Evolutionary conservation across 306 rosid genomes (phyloP).

Genomic region (barrel medic (Medicago truncatula)): MtrunA17r5.0-ANR NC_053049.1:878501-879000

Average conservation of each 20-base stretch:
- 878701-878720: constrained; percentile 15
- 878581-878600: constrained; percentile 94
- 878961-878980: constrained; percentile 86
- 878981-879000: constrained; percentile 79
- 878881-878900: constrained; percentile 44
- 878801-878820: constrained; percentile 97
- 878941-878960: constrained; percentile 67
- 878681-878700: constrained; percentile 34
- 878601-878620: constrained; percentile 96
- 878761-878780: constrained; percentile 41
- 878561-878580: constrained; percentile 85
- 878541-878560: constrained; percentile 67
- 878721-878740: constrained; percentile 5
- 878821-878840: constrained; percentile 72
- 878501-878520: constrained; percentile 70
- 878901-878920: constrained; percentile 38
- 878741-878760: background rate
- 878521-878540: constrained; percentile 56
- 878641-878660: constrained; percentile 22
- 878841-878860: constrained; percentile 50
- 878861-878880: constrained; percentile 54
- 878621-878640: constrained; percentile 75
- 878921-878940: constrained; percentile 42
- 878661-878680: background rate
- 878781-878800: constrained; percentile 89